Percentiles rank a stretch among this genome's conserved stretches.
Conservation (phyloP, 2,329 filamentous ascomycete species). For the Aspergillus hortae region DNA sequence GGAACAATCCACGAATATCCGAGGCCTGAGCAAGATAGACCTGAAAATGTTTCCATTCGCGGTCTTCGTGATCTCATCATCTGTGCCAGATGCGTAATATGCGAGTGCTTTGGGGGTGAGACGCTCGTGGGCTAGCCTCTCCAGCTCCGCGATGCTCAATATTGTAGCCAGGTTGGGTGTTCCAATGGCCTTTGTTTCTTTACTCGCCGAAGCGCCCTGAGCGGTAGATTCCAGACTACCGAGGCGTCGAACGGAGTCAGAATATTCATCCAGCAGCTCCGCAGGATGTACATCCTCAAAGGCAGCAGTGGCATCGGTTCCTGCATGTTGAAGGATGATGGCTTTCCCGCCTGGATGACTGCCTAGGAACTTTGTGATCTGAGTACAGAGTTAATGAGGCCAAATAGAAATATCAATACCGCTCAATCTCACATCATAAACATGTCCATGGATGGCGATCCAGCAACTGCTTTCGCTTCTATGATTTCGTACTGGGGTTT, state of each 20-base stretch:
- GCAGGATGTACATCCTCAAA: slow-evolving; percentile 89
- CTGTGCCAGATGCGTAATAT: slow-evolving; percentile 85
- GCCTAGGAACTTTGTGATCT: slow-evolving; percentile 69
- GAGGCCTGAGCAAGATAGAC: slow-evolving; percentile 78
- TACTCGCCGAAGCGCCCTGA: background rate
- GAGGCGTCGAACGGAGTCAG: slow-evolving; percentile 67
- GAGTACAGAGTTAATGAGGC: background rate
- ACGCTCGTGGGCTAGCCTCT: slow-evolving; percentile 69
- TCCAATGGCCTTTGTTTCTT: background rate
- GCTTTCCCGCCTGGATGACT: slow-evolving; percentile 81
- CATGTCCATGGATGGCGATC: slow-evolving; percentile 19
- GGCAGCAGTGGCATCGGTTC: slow-evolving; percentile 82
- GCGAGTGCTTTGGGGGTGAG: slow-evolving; percentile 81
- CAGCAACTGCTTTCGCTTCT: slow-evolving; percentile 9
- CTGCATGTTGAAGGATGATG: slow-evolving; percentile 79
- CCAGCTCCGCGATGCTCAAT: slow-evolving; percentile 84
- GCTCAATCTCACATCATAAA: slow-evolving; percentile 16
- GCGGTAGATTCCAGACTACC: slow-evolving; percentile 47
- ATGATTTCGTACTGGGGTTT: slow-evolving; percentile 4
- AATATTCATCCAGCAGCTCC: slow-evolving; percentile 76
- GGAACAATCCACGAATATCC: slow-evolving; percentile 80
- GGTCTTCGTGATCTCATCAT: slow-evolving; percentile 58
- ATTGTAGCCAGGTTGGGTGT: slow-evolving; percentile 50
- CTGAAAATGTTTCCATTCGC: slow-evolving; percentile 1
- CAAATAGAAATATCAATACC: too few species aligned